phyloP scores from a whole-genome alignment of 345 rosid species.

The Erucastrum elatum region DNA sequence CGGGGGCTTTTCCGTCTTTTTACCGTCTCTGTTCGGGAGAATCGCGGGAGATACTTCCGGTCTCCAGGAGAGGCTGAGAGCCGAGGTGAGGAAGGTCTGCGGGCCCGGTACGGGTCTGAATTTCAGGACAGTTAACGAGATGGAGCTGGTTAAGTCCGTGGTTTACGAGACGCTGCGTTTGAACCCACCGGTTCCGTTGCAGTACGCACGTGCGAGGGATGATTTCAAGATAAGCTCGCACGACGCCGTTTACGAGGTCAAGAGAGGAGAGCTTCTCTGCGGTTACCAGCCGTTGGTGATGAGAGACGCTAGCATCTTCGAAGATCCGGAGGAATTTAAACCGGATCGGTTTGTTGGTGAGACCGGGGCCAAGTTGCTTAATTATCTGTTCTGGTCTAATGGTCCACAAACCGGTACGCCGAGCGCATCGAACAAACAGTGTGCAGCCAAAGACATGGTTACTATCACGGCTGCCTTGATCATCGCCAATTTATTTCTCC shows the following conservation, averaged over 20 bases:
- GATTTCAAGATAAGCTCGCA: constrained; percentile 68
- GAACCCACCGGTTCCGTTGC: constrained; percentile 72
- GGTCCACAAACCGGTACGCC: constrained; percentile 86
- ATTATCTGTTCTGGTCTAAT: constrained; percentile 76
- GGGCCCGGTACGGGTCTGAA: constrained; percentile 47
- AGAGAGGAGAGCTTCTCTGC: constrained; percentile 80
- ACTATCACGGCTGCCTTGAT: constrained; percentile 53
- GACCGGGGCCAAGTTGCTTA: constrained; percentile 48
- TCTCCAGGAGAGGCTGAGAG: constrained; percentile 48
- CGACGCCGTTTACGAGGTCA: constrained; percentile 58
- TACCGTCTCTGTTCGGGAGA: constrained; percentile 45
- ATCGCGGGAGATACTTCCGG: constrained; percentile 55
- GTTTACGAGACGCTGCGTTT: constrained; percentile 76
- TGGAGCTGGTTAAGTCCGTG: constrained; percentile 78
- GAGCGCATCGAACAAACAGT: constrained; percentile 66
- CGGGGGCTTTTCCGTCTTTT: constrained; percentile 78
- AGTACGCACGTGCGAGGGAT: constrained; percentile 75
- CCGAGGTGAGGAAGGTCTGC: constrained; percentile 52
- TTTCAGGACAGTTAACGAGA: constrained; percentile 57
- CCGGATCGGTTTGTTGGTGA: constrained; percentile 65
- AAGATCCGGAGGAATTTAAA: constrained; percentile 65
- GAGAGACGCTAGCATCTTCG: constrained; percentile 65
- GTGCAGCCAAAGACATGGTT: constrained; percentile 74
- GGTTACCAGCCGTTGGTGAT: constrained; percentile 75
- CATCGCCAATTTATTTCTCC: constrained; percentile 57